A percentile compares a stretch with the other conserved stretches of the same genome.
These are phyloP conservation scores for Syncephalastrum racemosum DNA, from an alignment of 371 early-diverging fungal species.

Conservation along the genomic window DNA sequence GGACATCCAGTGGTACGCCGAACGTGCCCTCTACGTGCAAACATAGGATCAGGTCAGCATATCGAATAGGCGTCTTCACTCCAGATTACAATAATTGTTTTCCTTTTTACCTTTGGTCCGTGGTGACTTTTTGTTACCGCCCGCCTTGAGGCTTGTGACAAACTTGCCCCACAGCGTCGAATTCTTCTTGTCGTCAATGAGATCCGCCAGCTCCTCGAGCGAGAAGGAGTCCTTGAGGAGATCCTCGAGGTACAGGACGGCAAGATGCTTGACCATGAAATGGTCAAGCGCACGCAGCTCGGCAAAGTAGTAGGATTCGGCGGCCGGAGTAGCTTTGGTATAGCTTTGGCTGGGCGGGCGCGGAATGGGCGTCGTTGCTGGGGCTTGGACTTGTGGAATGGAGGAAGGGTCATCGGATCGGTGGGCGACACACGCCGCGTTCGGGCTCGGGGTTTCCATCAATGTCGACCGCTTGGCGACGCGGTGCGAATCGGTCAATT, in stretches of 20 bases:
- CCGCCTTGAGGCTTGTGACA: constrained; percentile 62
- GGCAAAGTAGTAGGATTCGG: constrained; percentile 65
- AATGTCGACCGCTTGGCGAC: constrained; percentile 60
- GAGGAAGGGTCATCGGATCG: constrained; percentile 12
- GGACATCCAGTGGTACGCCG: constrained; percentile 85
- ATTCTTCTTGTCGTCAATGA: constrained; percentile 71
- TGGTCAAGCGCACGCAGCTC: constrained; percentile 84
- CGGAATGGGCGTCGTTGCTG: background rate
- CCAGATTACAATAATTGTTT: background rate
- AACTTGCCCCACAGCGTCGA: constrained; percentile 74
- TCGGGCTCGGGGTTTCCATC: constrained; percentile 54
- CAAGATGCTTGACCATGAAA: constrained; percentile 85
- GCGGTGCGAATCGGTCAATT: constrained; percentile 56
- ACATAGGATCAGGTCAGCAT: constrained; percentile 8
- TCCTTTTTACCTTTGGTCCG: constrained; percentile 54
- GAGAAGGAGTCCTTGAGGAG: constrained; percentile 66
- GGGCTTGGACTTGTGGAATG: constrained; percentile 1
- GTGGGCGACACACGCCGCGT: constrained; percentile 26
- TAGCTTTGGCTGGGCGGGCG: constrained; percentile 21
- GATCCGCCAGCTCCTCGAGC: constrained; percentile 68
- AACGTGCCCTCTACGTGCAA: constrained; percentile 70
- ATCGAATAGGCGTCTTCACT: background rate
- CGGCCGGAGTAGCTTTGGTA: constrained; percentile 31
- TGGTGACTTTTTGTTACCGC: constrained; percentile 59
- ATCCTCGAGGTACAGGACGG: constrained; percentile 74